A percentile compares a stretch with the other conserved stretches of the same genome.
phyloP scores from a whole-genome alignment of 345 rosid genomes.

The Gossypium turneri region DNA sequence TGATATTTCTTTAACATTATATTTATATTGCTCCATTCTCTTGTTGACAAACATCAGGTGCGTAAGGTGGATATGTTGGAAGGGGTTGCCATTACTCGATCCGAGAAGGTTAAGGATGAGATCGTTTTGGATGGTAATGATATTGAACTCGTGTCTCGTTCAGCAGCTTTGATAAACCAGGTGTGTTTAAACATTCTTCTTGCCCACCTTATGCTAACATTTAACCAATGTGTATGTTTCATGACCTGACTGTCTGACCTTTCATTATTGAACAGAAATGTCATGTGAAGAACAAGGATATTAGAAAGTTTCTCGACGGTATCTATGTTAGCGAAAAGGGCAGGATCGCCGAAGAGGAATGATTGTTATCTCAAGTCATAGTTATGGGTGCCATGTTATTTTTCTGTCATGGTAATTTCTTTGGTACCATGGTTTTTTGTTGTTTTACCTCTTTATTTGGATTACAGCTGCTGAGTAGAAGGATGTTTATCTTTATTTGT shows the following conservation, averaged over 20 bases:
- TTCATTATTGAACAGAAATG: conserved; percentile 47
- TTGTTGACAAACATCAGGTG: conserved; percentile 29
- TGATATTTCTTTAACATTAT: neutral
- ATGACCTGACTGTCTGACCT: neutral
- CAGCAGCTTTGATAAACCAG: conserved; percentile 61
- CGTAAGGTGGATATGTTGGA: conserved; percentile 61
- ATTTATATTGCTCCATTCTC: neutral
- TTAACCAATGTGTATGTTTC: neutral
- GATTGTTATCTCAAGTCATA: conserved; percentile 6
- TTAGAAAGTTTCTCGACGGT: conserved; percentile 63
- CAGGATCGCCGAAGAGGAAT: conserved; percentile 41
- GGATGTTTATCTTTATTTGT: neutral
- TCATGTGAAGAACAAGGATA: conserved; percentile 65
- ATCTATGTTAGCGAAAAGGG: conserved; percentile 61
- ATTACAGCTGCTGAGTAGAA: neutral
- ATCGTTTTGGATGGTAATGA: conserved; percentile 56
- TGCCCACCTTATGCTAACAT: neutral
- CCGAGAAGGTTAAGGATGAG: conserved; percentile 68
- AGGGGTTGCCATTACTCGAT: conserved; percentile 50
- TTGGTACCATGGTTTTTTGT: neutral
- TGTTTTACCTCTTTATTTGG: neutral
- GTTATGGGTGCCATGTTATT: neutral
- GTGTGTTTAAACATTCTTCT: conserved; percentile 16
- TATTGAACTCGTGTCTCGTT: conserved; percentile 55
- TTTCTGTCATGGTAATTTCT: neutral